These are phyloP conservation scores for Thielaviopsis punctulata DNA, from an alignment of 2,329 filamentous ascomycete species.

Conservation along the genomic window DNA sequence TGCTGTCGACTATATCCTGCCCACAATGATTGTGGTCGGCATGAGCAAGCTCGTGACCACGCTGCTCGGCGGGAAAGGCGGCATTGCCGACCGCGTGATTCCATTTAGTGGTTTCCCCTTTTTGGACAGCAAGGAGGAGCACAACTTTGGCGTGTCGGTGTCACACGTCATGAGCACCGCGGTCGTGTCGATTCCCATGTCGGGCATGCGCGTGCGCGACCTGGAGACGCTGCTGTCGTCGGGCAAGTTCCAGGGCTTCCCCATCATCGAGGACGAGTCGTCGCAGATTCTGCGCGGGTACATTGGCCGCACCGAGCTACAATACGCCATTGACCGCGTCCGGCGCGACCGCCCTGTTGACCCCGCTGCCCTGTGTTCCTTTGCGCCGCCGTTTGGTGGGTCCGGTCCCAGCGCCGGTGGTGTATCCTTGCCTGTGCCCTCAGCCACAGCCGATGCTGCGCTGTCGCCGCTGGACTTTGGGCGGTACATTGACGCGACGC, in stretches of 20 bases:
- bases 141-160: conserved; percentile 88
- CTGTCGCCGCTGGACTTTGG: conserved; percentile 56
- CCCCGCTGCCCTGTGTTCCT: conserved; percentile 54
- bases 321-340: conserved; percentile 72
- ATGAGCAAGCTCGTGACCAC: conserved; percentile 89
- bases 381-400: conserved; percentile 32
- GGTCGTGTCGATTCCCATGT: conserved; percentile 55
- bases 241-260: conserved; percentile 82
- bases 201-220: conserved; percentile 56
- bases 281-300: conserved; percentile 70
- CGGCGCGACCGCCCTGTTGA: conserved; percentile 52
- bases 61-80: conserved; percentile 70
- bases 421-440: conserved; percentile 19
- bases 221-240: conserved; percentile 61
- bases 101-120: conserved; percentile 97
- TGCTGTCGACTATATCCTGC: conserved; percentile 90
- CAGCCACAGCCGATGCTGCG: conserved; percentile 34
- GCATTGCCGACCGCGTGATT: conserved; percentile 96
- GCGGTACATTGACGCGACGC: conserved; percentile 75
- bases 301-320: conserved; percentile 79
- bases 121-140: conserved; percentile 92
- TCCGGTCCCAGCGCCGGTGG: neutral
- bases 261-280: conserved; percentile 60
- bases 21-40: conserved; percentile 97
- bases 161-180: conserved; percentile 74